Percentiles rank a stretch among this genome's conserved stretches.
These are phyloP conservation scores for Plasmopara muralis DNA, from an alignment of 352 stramenopile species.

Conservation along the genomic window DNA sequence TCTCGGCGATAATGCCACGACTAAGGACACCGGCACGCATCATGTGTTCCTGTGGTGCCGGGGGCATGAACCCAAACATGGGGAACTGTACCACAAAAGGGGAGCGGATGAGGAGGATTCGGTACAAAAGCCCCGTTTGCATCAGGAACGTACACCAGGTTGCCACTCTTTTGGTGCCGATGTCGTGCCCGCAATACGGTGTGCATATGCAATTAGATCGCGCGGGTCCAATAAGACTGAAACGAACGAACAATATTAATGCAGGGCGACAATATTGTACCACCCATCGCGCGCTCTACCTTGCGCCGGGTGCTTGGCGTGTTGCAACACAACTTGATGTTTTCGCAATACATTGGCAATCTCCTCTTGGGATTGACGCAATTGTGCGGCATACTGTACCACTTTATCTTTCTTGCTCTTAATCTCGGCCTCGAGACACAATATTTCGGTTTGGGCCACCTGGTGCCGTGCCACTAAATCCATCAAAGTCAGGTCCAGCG, in stretches of 20 bases:
- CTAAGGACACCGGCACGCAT: slow-evolving; percentile 79
- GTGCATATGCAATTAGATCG: slow-evolving; percentile 73
- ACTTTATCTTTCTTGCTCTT: slow-evolving; percentile 63
- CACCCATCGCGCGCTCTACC: slow-evolving; percentile 10
- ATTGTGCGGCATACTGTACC: slow-evolving; percentile 55
- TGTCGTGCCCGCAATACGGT: slow-evolving; percentile 73
- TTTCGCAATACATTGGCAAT: slow-evolving; percentile 66
- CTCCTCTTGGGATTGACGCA: slow-evolving; percentile 59
- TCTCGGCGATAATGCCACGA: slow-evolving; percentile 71
- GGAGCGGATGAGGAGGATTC: no score
- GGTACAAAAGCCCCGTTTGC: slow-evolving; percentile 1
- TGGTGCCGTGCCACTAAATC: slow-evolving; percentile 58
- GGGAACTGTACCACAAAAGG: slow-evolving; percentile 37
- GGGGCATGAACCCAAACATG: slow-evolving; percentile 84
- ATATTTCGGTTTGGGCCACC: slow-evolving; percentile 62
- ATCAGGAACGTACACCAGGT: slow-evolving; percentile 45
- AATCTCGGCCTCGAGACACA: slow-evolving; percentile 49
- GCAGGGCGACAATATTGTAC: no score
- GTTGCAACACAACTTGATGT: slow-evolving; percentile 47
- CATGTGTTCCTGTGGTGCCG: slow-evolving; percentile 78
- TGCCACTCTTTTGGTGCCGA: slow-evolving; percentile 69
- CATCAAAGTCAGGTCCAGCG: background rate
- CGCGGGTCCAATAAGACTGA: slow-evolving; percentile 56
- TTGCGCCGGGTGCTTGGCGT: slow-evolving; percentile 54
- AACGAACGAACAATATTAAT: no score